Conservation (phyloP, 768 basidiomycete species). For the Lactarius quietus region DNA sequence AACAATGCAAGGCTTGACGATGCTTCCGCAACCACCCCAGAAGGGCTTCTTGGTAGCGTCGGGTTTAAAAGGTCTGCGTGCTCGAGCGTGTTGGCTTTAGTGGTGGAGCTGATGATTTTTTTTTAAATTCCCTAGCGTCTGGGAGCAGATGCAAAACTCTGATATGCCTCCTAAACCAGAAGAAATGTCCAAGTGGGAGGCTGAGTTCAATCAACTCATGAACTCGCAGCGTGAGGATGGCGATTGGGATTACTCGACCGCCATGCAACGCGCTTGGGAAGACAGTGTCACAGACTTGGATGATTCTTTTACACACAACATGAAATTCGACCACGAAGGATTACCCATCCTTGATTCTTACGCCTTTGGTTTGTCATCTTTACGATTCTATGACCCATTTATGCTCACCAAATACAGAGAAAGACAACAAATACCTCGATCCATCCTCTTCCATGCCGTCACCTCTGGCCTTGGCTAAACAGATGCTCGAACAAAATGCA, state of each 20-base stretch:
- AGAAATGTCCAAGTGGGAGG: slow-evolving; percentile 77
- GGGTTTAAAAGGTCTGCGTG: slow-evolving; percentile 54
- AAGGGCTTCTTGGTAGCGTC: slow-evolving; percentile 27
- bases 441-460: slow-evolving; percentile 48
- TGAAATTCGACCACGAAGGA: slow-evolving; percentile 66
- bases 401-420: slow-evolving; percentile 43
- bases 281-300: slow-evolving; percentile 34
- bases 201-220: slow-evolving; percentile 80
- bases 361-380: slow-evolving; percentile 60
- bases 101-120: neutral
- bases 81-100: neutral
- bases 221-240: slow-evolving; percentile 55
- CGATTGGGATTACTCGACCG: slow-evolving; percentile 50
- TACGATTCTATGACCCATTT: neutral
- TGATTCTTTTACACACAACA: slow-evolving; percentile 33
- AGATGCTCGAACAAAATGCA: slow-evolving; percentile 72
- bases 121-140: slow-evolving; percentile 48
- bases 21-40: slow-evolving; percentile 13
- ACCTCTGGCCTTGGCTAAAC: slow-evolving; percentile 66
- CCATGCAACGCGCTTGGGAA: slow-evolving; percentile 59
- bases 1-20: slow-evolving; percentile 32
- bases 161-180: slow-evolving; percentile 53
- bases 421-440: slow-evolving; percentile 67
- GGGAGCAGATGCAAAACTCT: slow-evolving; percentile 58
- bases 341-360: slow-evolving; percentile 72